Evolutionary conservation across 192 early-diverging fungal species (phyloP), one percentile per base, ranked within the genome.

Genomic region (Entophlyctis helioformis): DNA sequence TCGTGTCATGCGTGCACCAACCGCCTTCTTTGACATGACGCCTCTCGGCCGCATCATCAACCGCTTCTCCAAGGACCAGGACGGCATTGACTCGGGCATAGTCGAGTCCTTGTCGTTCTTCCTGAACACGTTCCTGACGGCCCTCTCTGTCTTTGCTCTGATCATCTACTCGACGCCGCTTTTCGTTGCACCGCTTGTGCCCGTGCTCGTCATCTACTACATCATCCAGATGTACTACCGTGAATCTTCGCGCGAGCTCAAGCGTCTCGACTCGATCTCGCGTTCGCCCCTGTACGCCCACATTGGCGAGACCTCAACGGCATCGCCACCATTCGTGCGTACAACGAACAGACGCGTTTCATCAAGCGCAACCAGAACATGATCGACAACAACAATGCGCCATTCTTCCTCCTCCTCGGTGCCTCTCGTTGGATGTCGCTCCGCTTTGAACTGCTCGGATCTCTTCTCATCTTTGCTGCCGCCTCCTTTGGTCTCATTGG

Each of bases 261-360:
- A 85, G 44, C 78, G 86, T 15, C 63, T 95, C 3, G 86, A 89
- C 32, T 80, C 82, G 7, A 71, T 85, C 23, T 59, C 83, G 15
- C 62, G 82, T 34, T 81, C 83, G 0, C 80, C 85, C 1, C 59
- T 96, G 3, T 91, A 86, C 53, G 59, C 85, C 0, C 81, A 85
- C 47, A 43, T 91, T 40, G 43, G 72, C 3, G 87, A 94, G 51
- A 79, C 85, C 59, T 91, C 13, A 71, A 67, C 25, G 92, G 92
- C 0, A 42, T 89, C 5, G 60, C 81, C 5, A 93, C 89, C 1
- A 92, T 96, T 52, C 75, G 87, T 23, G 86, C 86, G 0, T 92
- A 84, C 53, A 46, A 69, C 41, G 83, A 77, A 49, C 76, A 89
- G 44, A 36, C 53, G 0, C 77, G 83, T 26, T 91, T 91, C 45